Evolutionary conservation across 2,329 filamentous ascomycete species (phyloP), one percentile per base, ranked within the genome.

Genomic region (Cylindrodendrum hubeiense): DNA sequence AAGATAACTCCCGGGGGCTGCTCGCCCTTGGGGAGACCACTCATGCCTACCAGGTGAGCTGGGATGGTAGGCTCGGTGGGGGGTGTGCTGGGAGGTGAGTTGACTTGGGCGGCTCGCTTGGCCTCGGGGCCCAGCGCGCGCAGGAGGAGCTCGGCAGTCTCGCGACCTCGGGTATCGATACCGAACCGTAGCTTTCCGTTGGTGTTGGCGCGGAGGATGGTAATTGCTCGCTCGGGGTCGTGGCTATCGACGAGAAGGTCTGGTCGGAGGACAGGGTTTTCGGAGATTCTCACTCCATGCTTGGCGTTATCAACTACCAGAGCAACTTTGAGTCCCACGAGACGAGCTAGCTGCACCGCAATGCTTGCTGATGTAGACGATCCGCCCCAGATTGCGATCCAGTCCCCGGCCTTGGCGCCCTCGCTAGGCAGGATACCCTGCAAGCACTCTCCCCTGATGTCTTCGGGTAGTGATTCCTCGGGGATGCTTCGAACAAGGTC

Each of bases 331-430:
- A 94, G 78, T 0, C 91, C 91, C 0, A 85, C 87, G 0, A 92
- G 81, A 43, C 89, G 88, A 0, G 91, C 91, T 1, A 94, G 83
- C 72, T 94, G 92, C 4, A 91, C 84, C 0, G 87, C 83, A 7
- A 92, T 82, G 67, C 89, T 86, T 0, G 91, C 92, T 1, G 90
- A 92, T 0, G 90, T 93, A 1, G 90, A 91, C 1, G 90, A 93
- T 2, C 88, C 92, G 61, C 92, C 92, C 91, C 92, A 94, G 50
- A 94, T 87, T 2, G 88, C 89, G 41, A 94, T 79, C 87, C 90
- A 94, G 65, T 94, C 91, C 0, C 90, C 91, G 0, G 78, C 70
- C 44, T 81, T 81, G 1, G 89, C 86, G 9, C 89, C 81, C 67
- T 92, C 89, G 0, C 76, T 71, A 1, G 80, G 73, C 0, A 75